Evolutionary conservation across 352 stramenopile genomes (phyloP).

Genomic region (Globisporangium paddicum): DNA sequence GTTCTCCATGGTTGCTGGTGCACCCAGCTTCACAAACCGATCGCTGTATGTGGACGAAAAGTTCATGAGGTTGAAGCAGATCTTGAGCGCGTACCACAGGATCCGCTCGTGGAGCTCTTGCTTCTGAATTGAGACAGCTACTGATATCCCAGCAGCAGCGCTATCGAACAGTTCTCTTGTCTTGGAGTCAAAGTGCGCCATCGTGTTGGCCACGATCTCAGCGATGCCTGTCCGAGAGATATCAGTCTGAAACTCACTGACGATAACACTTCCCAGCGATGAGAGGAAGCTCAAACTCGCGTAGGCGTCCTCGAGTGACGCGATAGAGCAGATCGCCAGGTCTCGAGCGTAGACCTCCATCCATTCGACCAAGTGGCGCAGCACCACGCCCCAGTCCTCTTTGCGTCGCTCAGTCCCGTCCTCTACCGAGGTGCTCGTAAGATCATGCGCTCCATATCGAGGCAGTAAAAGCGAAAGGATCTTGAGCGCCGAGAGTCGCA

Average conservation of each 20-base stretch:
- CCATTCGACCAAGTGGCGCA: slow-evolving; percentile 61
- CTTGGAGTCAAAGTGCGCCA: slow-evolving; percentile 22
- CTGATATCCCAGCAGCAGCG: not conserved
- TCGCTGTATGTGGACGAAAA: slow-evolving; percentile 32
- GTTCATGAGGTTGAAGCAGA: slow-evolving; percentile 38
- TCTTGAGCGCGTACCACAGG: slow-evolving; percentile 34
- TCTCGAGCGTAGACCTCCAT: slow-evolving; percentile 66
- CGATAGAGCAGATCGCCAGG: slow-evolving; percentile 21
- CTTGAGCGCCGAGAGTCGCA: slow-evolving; percentile 37
- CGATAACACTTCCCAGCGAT: slow-evolving; percentile 16
- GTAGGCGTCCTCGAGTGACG: slow-evolving; percentile 37
- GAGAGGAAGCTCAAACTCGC: slow-evolving; percentile 38
- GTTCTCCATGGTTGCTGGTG: slow-evolving; percentile 38
- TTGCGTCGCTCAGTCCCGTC: slow-evolving; percentile 1
- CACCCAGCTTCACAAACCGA: slow-evolving; percentile 28
- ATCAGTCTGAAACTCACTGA: slow-evolving; percentile 22
- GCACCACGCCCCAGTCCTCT: slow-evolving; percentile 37
- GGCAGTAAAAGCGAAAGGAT: slow-evolving; percentile 41
- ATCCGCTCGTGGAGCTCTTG: slow-evolving; percentile 14
- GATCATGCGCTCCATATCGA: not conserved
- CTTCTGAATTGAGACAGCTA: slow-evolving; percentile 6
- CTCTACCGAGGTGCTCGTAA: not conserved
- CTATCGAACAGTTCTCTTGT: not conserved
- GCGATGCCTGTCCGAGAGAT: slow-evolving; percentile 38
- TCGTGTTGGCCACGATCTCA: slow-evolving; percentile 34